Percentiles rank a stretch among this genome's conserved stretches.
These are phyloP conservation scores for Ambrosia trifida DNA, from an alignment of 129 eudicot genomes.

Conservation along the genomic window DNA sequence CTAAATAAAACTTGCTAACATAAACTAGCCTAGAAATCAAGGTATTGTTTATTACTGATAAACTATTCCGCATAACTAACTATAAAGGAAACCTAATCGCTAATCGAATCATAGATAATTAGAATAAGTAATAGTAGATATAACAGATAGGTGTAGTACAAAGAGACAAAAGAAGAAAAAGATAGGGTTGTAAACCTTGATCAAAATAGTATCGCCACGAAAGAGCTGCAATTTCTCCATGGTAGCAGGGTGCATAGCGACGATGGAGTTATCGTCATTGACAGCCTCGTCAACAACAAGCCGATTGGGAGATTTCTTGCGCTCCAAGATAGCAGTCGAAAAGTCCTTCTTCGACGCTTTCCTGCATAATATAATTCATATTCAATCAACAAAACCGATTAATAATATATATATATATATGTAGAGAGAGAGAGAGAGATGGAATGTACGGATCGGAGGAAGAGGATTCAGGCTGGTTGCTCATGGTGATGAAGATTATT, in stretches of 20 bases:
- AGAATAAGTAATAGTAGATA: not conserved
- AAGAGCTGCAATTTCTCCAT: conserved; percentile 79
- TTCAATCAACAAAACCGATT: not conserved
- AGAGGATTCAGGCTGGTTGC: conserved; percentile 40
- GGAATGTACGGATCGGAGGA: conserved; percentile 48
- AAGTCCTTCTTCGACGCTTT: conserved; percentile 63
- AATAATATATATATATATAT: not conserved
- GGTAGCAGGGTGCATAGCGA: conserved; percentile 61
- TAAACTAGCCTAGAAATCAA: no score
- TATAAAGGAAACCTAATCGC: no score
- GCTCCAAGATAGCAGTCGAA: conserved; percentile 72
- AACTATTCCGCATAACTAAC: no score
- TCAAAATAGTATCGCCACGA: conserved; percentile 64
- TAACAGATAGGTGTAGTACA: no score
- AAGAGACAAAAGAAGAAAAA: no score
- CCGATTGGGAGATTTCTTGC: conserved; percentile 69
- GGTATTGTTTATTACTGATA: no score
- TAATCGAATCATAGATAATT: no score
- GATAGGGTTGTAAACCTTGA: conserved; percentile 44
- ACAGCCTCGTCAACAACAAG: conserved; percentile 71
- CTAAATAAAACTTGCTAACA: no score
- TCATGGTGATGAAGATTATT: conserved; percentile 26
- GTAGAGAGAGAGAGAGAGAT: not conserved
- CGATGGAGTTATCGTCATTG: conserved; percentile 73
- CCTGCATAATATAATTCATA: conserved; percentile 34